Evolutionary conservation across 2,329 filamentous ascomycete species (phyloP).

Genomic region (Phaeophleospora eucalypticola): DNA sequence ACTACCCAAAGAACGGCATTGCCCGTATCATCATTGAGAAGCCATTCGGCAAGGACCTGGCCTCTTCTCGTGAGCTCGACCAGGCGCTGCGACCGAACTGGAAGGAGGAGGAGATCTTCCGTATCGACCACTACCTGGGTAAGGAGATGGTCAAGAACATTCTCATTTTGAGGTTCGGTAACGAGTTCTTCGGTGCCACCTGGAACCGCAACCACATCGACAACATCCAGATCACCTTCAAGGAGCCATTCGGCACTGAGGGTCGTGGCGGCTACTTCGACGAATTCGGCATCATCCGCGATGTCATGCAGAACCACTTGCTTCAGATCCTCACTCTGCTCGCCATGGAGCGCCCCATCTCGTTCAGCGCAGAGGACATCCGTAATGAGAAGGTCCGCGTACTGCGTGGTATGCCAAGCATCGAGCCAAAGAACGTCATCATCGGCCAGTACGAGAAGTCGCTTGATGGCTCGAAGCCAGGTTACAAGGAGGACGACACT

Average conservation of each 20-base stretch:
- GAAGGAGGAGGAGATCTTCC: constrained; percentile 98
- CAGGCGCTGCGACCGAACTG: constrained; percentile 94
- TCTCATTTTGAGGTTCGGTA: constrained; percentile 93
- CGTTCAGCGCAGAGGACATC: constrained; percentile 96
- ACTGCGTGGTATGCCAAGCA: constrained; percentile 83
- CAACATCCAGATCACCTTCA: constrained; percentile 98
- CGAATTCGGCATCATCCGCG: constrained; percentile 97
- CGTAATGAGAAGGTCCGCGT: constrained; percentile 98
- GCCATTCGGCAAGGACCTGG: constrained; percentile 95
- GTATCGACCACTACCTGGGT: constrained; percentile 97
- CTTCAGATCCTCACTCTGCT: constrained; percentile 93
- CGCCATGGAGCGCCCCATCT: constrained; percentile 97
- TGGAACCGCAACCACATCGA: constrained; percentile 99
- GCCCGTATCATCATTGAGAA: constrained; percentile 98
- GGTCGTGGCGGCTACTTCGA: constrained; percentile 98
- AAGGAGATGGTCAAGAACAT: constrained; percentile 99
- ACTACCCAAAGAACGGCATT: constrained; percentile 87
- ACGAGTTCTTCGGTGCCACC: constrained; percentile 96
- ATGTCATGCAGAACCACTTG: constrained; percentile 99
- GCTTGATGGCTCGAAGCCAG: constrained; percentile 90
- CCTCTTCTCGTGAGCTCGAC: constrained; percentile 89
- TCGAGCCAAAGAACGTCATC: constrained; percentile 99
- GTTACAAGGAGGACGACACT: constrained; percentile 98
- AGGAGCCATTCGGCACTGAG: constrained; percentile 98
- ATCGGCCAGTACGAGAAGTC: constrained; percentile 98